These are phyloP conservation scores for Aspergillus amoenus DNA, from an alignment of 2,329 filamentous ascomycete species.

Conservation along the genomic window DNA sequence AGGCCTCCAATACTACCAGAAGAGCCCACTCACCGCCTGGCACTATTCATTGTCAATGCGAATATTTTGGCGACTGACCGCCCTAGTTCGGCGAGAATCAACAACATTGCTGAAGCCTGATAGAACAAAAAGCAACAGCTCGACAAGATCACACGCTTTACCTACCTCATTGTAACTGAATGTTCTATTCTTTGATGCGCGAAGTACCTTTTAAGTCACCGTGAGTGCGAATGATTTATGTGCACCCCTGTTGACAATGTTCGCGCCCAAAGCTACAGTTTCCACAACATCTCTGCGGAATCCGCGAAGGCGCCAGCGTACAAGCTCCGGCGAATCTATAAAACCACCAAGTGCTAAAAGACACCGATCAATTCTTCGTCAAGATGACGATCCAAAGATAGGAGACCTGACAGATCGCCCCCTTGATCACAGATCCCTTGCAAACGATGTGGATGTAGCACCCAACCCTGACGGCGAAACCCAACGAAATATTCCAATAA, in stretches of 20 bases:
- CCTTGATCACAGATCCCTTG: slow-evolving; percentile 15
- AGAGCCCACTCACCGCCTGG: background rate
- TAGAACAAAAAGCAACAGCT: background rate
- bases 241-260: slow-evolving; percentile 30
- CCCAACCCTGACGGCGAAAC: slow-evolving; percentile 18
- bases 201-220: background rate
- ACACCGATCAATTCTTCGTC: slow-evolving; percentile 45
- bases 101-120: background rate
- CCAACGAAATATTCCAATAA: slow-evolving; percentile 36
- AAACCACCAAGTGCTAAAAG: slow-evolving; percentile 48
- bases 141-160: background rate
- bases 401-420: slow-evolving; percentile 20
- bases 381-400: slow-evolving; percentile 32
- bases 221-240: background rate
- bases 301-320: slow-evolving; percentile 41
- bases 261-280: slow-evolving; percentile 36
- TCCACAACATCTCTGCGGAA: slow-evolving; percentile 31
- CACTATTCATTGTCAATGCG: background rate
- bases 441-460: slow-evolving; percentile 14
- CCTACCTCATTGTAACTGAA: background rate
- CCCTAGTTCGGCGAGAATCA: background rate
- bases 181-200: background rate
- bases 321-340: slow-evolving; percentile 45
- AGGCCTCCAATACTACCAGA: background rate
- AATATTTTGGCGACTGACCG: background rate